These are phyloP conservation scores for Colletotrichum chrysophilum DNA, from an alignment of 2,329 filamentous ascomycete genomes.

Conservation along the genomic window DNA sequence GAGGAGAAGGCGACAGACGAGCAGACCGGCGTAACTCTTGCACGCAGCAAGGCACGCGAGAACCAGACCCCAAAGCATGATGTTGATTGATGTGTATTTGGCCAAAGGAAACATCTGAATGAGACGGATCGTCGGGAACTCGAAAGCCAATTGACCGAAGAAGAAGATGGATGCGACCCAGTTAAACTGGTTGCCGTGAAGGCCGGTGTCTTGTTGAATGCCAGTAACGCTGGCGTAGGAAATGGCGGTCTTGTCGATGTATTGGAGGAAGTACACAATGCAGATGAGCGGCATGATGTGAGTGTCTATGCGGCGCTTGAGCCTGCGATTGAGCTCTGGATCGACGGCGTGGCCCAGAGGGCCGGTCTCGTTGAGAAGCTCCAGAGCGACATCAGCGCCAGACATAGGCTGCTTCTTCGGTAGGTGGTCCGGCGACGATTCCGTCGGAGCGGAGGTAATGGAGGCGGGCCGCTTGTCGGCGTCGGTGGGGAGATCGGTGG, in stretches of 20 bases:
- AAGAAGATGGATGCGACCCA: constrained; percentile 43
- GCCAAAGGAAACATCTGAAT: constrained; percentile 43
- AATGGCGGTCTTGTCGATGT: constrained; percentile 65
- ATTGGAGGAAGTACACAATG: constrained; percentile 62
- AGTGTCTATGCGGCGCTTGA: constrained; percentile 62
- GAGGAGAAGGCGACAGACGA: constrained; percentile 71
- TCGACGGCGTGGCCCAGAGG: constrained; percentile 13
- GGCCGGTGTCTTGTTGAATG: constrained; percentile 50
- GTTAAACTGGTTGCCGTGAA: constrained; percentile 46
- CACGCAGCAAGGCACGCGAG: constrained; percentile 68
- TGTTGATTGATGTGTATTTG: constrained; percentile 39
- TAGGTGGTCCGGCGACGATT: neutral
- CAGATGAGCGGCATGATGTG: constrained; percentile 63
- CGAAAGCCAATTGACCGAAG: constrained; percentile 39
- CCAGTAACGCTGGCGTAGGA: constrained; percentile 63
- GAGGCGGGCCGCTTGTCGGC: neutral
- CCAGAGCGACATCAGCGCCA: constrained; percentile 5
- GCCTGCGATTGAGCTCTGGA: constrained; percentile 31
- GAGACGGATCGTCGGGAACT: constrained; percentile 42
- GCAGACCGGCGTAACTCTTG: constrained; percentile 62
- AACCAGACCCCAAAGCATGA: constrained; percentile 38
- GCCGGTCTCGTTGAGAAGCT: constrained; percentile 10
- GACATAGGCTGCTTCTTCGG: neutral
- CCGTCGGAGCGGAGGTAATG: neutral
- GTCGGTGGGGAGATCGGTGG: neutral